Evolutionary conservation across 345 rosid genomes (phyloP).

Genomic region (Cardiospermum halicacabum): DNA sequence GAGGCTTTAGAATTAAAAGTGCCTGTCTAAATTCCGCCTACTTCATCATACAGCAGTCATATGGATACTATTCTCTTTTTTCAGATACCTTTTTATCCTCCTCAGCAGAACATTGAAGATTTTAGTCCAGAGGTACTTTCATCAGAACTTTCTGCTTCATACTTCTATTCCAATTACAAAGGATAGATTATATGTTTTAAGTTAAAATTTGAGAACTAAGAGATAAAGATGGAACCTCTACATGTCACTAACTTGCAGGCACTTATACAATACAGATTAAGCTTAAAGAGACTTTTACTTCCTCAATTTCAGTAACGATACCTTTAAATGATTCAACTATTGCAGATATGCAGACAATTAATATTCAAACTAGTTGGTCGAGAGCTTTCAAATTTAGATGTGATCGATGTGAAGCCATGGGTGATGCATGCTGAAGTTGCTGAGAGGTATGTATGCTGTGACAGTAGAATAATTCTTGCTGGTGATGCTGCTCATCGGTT

Average conservation of each 20-base stretch:
- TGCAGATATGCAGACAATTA: slow-evolving; percentile 82
- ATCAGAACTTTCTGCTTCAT: slow-evolving; percentile 10
- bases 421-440: slow-evolving; percentile 99
- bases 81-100: slow-evolving; percentile 91
- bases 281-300: not conserved
- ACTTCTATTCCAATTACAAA: not conserved
- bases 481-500: slow-evolving; percentile 98
- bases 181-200: not conserved
- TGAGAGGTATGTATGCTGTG: slow-evolving; percentile 54
- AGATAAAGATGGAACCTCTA: not conserved
- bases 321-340: slow-evolving; percentile 35
- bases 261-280: not conserved
- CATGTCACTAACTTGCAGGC: not conserved
- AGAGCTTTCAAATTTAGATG: slow-evolving; percentile 75
- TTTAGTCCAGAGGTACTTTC: slow-evolving; percentile 61
- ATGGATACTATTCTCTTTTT: slow-evolving; percentile 17
- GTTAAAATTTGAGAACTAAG: not conserved
- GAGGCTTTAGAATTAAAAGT: slow-evolving; percentile 2
- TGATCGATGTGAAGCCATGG: slow-evolving; percentile 92
- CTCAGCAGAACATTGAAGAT: slow-evolving; percentile 78
- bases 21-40: slow-evolving; percentile 1
- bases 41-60: slow-evolving; percentile 1
- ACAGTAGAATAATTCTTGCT: slow-evolving; percentile 64
- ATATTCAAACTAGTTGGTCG: slow-evolving; percentile 75
- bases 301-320: slow-evolving; percentile 16